A percentile compares a stretch with the other conserved stretches of the same genome.
Conservation (phyloP, 805 yeast species). For the Candida anglica region DNA sequence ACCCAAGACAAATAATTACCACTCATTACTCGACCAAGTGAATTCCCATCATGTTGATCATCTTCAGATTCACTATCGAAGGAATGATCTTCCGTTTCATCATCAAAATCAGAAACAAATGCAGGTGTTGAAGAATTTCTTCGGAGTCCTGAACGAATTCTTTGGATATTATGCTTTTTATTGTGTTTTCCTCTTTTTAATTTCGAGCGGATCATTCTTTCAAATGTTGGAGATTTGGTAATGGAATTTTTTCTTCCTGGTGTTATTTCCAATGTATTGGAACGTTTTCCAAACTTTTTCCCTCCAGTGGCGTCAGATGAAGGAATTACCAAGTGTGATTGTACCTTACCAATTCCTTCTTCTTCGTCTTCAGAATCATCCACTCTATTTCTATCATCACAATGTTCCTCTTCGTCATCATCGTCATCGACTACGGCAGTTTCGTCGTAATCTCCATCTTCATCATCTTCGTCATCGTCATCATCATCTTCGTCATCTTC, state of each 20-base stretch:
- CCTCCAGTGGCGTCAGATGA: conserved; percentile 33
- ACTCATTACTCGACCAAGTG: conserved; percentile 29
- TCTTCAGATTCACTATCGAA: conserved; percentile 8
- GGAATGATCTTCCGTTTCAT: conserved; percentile 11
- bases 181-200: not conserved
- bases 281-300: conserved; percentile 35
- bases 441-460: too few relatives aligned
- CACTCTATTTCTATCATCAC: conserved; percentile 13
- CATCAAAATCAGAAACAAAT: conserved; percentile 8
- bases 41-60: not conserved
- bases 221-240: conserved; percentile 46
- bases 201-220: conserved; percentile 32
- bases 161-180: not conserved
- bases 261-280: conserved; percentile 45
- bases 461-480: too few relatives aligned
- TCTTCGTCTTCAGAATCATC: conserved; percentile 3
- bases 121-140: not conserved
- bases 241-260: conserved; percentile 12
- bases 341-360: conserved; percentile 15
- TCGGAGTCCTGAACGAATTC: not conserved
- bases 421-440: conserved; percentile 3
- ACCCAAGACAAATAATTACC: conserved; percentile 79
- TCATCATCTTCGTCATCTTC: too few relatives aligned
- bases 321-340: conserved; percentile 30
- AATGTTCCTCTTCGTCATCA: conserved; percentile 4